Conservation (phyloP, 2,329 filamentous ascomycete species). For the Thielaviopsis cerberus region DNA sequence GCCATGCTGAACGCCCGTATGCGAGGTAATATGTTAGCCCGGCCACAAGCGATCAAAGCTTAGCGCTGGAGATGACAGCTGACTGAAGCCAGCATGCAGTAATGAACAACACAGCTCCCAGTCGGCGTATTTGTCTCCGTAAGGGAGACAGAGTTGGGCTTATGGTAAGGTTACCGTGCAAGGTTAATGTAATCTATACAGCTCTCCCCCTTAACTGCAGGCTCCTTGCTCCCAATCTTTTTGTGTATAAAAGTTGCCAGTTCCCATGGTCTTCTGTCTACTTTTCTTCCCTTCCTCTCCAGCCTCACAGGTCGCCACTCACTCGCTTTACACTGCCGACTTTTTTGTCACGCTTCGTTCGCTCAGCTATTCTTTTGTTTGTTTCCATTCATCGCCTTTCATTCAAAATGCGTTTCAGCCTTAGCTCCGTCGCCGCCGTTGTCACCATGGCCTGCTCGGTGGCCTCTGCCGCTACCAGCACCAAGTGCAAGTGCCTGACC, state of each 20-base stretch:
- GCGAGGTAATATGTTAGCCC: background rate
- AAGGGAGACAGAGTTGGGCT: background rate
- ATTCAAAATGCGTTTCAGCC: constrained; percentile 11
- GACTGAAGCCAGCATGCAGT: background rate
- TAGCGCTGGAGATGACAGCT: background rate
- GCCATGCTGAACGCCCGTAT: background rate
- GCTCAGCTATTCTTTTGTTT: background rate
- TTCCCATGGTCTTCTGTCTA: background rate
- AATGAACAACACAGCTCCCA: background rate
- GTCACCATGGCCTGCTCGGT: constrained; percentile 6
- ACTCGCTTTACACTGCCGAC: too few relatives aligned
- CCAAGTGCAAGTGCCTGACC: constrained; percentile 12
- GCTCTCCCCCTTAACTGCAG: background rate
- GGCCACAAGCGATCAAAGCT: too few relatives aligned
- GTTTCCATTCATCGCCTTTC: background rate
- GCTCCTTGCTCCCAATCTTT: background rate
- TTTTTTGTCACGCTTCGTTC: too few relatives aligned
- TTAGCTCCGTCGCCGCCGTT: constrained; percentile 1
- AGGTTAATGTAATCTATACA: background rate
- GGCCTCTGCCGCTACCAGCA: constrained; percentile 1
- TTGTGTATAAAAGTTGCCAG: background rate
- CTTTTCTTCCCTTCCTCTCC: background rate
- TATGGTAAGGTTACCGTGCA: background rate
- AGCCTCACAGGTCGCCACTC: background rate
- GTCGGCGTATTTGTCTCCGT: background rate